Evolutionary conservation across 345 rosid species (phyloP).

Genomic region (Hevea brasiliensis): DNA sequence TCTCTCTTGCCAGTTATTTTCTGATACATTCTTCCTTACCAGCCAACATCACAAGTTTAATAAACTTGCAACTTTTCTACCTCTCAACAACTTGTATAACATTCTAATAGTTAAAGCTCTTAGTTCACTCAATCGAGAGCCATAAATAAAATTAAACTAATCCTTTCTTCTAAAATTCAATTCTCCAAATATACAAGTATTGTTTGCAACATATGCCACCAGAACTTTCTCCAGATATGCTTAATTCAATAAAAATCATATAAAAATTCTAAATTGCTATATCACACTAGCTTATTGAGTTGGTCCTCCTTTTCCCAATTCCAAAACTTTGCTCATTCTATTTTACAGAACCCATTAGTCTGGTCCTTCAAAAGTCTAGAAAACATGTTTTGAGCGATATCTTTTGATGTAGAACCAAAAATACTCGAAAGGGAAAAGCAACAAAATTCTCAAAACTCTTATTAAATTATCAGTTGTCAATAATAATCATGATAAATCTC

Average conservation of each 20-base stretch:
- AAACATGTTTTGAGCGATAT: neutral
- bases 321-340: neutral
- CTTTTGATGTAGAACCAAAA: neutral
- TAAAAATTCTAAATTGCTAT: neutral
- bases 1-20: too few species aligned
- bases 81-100: too few species aligned
- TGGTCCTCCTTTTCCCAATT: neutral
- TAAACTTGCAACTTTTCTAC: neutral
- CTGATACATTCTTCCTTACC: neutral
- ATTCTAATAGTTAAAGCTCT: too few species aligned
- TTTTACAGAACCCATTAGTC: neutral
- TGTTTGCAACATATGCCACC: neutral
- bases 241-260: too few species aligned
- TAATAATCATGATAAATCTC: too few species aligned
- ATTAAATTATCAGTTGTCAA: neutral
- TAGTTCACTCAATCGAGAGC: neutral
- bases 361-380: neutral
- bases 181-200: neutral
- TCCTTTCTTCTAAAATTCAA: neutral
- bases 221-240: too few species aligned
- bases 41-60: neutral
- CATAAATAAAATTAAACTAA: neutral
- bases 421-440: neutral
- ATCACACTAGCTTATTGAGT: neutral
- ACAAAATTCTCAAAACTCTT: neutral